Evolutionary conservation across 495 filamentous ascomycete genomes (phyloP).

Genomic region (Hypoxylon intermedium): DNA sequence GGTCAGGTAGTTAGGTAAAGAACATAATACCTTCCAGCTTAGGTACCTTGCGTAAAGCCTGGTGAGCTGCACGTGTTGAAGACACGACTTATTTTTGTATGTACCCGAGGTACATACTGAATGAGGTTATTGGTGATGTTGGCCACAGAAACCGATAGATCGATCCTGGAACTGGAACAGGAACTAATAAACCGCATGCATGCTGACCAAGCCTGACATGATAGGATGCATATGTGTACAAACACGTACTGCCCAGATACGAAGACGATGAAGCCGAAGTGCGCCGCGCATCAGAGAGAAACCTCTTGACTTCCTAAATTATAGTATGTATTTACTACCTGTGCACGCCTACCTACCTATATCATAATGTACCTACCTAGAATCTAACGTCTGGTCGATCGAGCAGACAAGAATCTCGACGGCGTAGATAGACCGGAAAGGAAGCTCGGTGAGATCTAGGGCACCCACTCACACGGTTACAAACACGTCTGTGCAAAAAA

Average conservation of each 20-base stretch:
- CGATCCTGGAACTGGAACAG: conserved; percentile 30
- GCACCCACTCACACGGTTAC: conserved; percentile 15
- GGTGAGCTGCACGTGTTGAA: too few species aligned
- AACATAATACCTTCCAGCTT: conserved; percentile 3
- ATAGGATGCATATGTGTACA: background rate
- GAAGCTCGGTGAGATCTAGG: conserved; percentile 36
- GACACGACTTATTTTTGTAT: too few species aligned
- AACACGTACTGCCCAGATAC: conserved; percentile 1
- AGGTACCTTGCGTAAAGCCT: background rate
- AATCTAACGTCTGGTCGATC: too few species aligned
- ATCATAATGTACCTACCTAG: too few species aligned
- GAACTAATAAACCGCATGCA: conserved; percentile 35
- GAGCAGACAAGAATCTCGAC: conserved; percentile 2
- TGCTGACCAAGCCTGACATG: conserved; percentile 42
- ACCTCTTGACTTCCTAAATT: too few species aligned
- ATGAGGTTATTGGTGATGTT: conserved; percentile 7
- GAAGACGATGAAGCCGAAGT: too few species aligned
- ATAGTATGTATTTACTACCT: too few species aligned
- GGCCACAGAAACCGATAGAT: conserved; percentile 32
- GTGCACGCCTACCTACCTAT: too few species aligned
- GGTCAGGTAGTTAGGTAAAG: too few species aligned
- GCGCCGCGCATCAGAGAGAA: too few species aligned
- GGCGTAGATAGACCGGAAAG: conserved; percentile 36
- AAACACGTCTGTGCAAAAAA: conserved; percentile 25
- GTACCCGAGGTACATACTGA: background rate